These are phyloP conservation scores for Colletotrichum cereale DNA, from an alignment of 2,329 filamentous ascomycete genomes.

Conservation along the genomic window DNA sequence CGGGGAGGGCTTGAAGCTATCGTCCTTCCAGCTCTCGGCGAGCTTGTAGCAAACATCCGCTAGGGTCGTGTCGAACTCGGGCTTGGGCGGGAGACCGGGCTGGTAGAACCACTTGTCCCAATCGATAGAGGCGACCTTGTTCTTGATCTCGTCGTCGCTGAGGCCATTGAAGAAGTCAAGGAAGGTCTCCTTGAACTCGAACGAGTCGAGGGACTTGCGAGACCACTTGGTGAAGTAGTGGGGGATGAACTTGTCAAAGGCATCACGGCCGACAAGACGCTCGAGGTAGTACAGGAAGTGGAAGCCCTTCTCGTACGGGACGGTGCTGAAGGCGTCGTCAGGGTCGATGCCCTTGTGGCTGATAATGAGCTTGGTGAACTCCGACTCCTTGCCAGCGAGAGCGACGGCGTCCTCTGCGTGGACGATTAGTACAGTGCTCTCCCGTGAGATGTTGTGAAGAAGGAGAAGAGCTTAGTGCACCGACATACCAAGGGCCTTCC, in stretches of 20 bases:
- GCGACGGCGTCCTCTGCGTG: slow-evolving; percentile 79
- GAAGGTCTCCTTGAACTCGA: slow-evolving; percentile 92
- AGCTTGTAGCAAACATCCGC: slow-evolving; percentile 88
- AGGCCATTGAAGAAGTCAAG: slow-evolving; percentile 82
- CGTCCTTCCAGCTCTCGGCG: slow-evolving; percentile 82
- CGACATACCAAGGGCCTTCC: slow-evolving; percentile 79
- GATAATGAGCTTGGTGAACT: slow-evolving; percentile 92
- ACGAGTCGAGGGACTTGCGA: slow-evolving; percentile 89
- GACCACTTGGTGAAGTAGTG: slow-evolving; percentile 92
- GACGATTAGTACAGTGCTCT: neutral
- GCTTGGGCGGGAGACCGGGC: slow-evolving; percentile 91
- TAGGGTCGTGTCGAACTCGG: slow-evolving; percentile 88
- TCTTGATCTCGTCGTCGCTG: slow-evolving; percentile 71
- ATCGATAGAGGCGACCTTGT: slow-evolving; percentile 80
- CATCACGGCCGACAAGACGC: slow-evolving; percentile 83
- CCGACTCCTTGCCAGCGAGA: slow-evolving; percentile 84
- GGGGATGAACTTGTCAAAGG: slow-evolving; percentile 95
- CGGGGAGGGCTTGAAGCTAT: slow-evolving; percentile 72
- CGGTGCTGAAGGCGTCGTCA: slow-evolving; percentile 92
- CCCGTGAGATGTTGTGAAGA: neutral
- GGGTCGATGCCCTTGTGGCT: slow-evolving; percentile 92
- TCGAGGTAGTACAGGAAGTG: slow-evolving; percentile 94
- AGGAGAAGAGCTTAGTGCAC: neutral
- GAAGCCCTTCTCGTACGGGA: slow-evolving; percentile 98
- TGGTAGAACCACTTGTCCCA: slow-evolving; percentile 92